phyloP scores from a whole-genome alignment of 371 early-diverging fungal genomes.

The Actinomucor elegans region DNA sequence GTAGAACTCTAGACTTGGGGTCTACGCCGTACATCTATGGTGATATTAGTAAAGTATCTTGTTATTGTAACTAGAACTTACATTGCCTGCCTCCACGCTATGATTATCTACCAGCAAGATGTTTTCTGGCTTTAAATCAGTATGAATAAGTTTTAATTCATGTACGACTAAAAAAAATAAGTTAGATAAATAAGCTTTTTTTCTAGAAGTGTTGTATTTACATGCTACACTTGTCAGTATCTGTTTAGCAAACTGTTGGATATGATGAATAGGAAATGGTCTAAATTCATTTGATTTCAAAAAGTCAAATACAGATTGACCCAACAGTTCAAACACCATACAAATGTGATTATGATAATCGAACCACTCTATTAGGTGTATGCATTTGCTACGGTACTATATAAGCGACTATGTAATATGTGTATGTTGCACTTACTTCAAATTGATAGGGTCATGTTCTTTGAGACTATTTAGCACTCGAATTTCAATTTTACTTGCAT shows the following conservation, averaged over 20 bases:
- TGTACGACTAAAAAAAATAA: constrained; percentile 69
- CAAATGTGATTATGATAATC: constrained; percentile 92
- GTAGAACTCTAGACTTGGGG: constrained; percentile 52
- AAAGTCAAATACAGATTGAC: constrained; percentile 91
- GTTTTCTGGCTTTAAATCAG: constrained; percentile 94
- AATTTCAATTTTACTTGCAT: constrained; percentile 90
- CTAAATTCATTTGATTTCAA: constrained; percentile 86
- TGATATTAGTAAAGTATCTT: background rate
- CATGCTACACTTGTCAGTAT: constrained; percentile 75
- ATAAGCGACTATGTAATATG: background rate
- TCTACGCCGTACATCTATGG: constrained; percentile 13
- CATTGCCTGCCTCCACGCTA: constrained; percentile 19
- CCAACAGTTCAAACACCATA: constrained; percentile 94
- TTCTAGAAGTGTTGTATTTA: constrained; percentile 44
- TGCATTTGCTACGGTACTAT: constrained; percentile 62
- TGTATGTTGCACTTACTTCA: constrained; percentile 61
- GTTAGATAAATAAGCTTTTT: no score
- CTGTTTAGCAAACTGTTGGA: constrained; percentile 82
- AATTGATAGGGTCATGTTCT: constrained; percentile 71
- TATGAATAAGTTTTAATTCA: constrained; percentile 80
- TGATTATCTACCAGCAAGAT: constrained; percentile 61
- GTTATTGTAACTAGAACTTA: constrained; percentile 1
- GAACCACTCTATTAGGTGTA: constrained; percentile 79
- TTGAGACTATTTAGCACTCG: constrained; percentile 79
- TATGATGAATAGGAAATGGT: constrained; percentile 84